Percentiles rank a stretch among this genome's conserved stretches.
Conservation (phyloP, 225 moss, liverwort and hornwort genomes). For the Asterella californica region DNA sequence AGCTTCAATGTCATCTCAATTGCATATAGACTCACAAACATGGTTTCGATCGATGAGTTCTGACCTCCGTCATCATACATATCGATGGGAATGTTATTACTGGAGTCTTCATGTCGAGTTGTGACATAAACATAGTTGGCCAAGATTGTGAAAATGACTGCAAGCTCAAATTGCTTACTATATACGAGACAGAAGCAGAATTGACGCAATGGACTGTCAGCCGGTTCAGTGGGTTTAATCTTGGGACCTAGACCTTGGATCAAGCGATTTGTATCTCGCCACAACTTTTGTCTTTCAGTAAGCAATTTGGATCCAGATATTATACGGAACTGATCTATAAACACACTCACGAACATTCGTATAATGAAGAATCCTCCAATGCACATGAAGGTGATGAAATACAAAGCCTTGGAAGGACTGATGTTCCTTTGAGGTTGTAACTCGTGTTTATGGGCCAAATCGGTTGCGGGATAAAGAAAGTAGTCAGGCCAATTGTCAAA, state of each 20-base stretch:
- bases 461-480: constrained; percentile 55
- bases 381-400: constrained; percentile 57
- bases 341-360: constrained; percentile 68
- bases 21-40: constrained; percentile 53
- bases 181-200: constrained; percentile 43
- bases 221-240: constrained; percentile 36
- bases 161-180: constrained; percentile 34
- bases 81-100: too few relatives aligned
- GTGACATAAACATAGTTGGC: constrained; percentile 50
- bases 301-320: constrained; percentile 82
- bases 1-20: constrained; percentile 54
- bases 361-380: constrained; percentile 66
- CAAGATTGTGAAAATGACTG: constrained; percentile 39
- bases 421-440: constrained; percentile 44
- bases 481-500: constrained; percentile 70
- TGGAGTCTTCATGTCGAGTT: background rate
- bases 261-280: constrained; percentile 87
- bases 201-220: background rate
- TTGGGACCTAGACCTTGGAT: constrained; percentile 58
- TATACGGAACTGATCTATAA: constrained; percentile 90
- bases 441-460: constrained; percentile 43
- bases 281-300: constrained; percentile 80
- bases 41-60: constrained; percentile 16
- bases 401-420: constrained; percentile 37
- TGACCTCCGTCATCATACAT: background rate